A percentile compares a stretch with the other conserved stretches of the same genome.
Conservation (phyloP, 768 basidiomycete genomes). For the Epithele typhae region DNA sequence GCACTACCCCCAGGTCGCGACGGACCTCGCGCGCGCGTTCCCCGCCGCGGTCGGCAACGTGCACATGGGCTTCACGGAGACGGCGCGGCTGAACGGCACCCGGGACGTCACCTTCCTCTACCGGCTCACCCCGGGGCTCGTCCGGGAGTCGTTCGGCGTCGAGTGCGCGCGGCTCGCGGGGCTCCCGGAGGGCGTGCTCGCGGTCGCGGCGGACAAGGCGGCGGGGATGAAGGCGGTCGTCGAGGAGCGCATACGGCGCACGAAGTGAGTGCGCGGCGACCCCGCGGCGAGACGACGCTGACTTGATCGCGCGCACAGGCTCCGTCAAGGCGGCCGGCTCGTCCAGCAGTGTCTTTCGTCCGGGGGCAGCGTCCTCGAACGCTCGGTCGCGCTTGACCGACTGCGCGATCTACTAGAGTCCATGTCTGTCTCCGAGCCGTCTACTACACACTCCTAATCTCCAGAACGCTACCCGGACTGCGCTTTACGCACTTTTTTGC, state of each 20-base stretch:
- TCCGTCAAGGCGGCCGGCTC: conserved; percentile 25
- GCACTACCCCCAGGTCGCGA: conserved; percentile 86
- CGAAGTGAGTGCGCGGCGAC: conserved; percentile 38
- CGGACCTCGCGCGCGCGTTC: conserved; percentile 55
- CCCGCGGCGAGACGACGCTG: no score
- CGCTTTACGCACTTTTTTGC: conserved; percentile 41
- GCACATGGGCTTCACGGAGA: conserved; percentile 83
- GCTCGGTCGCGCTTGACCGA: conserved; percentile 1
- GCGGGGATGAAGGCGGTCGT: conserved; percentile 51
- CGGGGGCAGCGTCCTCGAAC: background rate
- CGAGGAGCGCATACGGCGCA: conserved; percentile 43
- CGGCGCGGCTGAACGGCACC: conserved; percentile 63
- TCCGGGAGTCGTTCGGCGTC: conserved; percentile 84
- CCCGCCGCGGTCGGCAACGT: conserved; percentile 64
- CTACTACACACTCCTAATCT: no score
- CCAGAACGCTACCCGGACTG: background rate
- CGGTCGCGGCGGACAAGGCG: conserved; percentile 50
- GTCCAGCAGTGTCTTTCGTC: conserved; percentile 15
- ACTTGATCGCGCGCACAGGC: conserved; percentile 15
- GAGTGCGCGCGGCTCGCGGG: conserved; percentile 90
- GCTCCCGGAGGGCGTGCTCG: conserved; percentile 66
- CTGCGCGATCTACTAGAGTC: conserved; percentile 6
- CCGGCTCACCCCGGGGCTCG: conserved; percentile 63
- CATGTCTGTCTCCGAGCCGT: conserved; percentile 1
- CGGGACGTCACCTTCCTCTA: conserved; percentile 88